Evolutionary conservation across 2,329 filamentous ascomycete genomes (phyloP), one percentile per base, ranked within the genome.

Genomic region (Penicillium aurantiogriseum): DNA sequence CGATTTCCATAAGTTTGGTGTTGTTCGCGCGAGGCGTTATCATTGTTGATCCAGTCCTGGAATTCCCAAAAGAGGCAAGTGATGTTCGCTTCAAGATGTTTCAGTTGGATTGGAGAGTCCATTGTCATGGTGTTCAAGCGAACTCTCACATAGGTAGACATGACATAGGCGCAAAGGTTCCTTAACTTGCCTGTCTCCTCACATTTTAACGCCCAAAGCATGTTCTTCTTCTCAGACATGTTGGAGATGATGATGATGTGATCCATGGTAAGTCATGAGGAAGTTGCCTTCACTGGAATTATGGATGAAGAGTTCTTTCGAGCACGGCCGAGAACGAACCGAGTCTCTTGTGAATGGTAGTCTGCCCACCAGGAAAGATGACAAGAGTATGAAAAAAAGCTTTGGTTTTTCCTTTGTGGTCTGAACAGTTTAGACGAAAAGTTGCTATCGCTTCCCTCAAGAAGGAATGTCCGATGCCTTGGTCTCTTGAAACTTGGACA

Each of bases 401-500:
- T 17, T 44, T 19, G 4, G 13, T 8, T 23, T 19, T 11, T 29
- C 5, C 11, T 36, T 45, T 11, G 11, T 27, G 17, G n/a, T 45
- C 29, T 42, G 10, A 45, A 36, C 19, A 7, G n/a, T 19, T n/a
- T 23, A 19, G 50, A 21, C 17, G 11, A 29, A 13, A 17, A 5
- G 17, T 27, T 46, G 19, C 9, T 15, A 17, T 27, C 17, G 7
- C 25, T 35, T 45, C 35, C n/a, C 36, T 68, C 67, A 71, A 31
- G 68, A 63, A 19, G 68, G 61, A 45, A 71, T 64, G 25, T 69
- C 67, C 6, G 69, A 68, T 8, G 64, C 66, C 57, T 74, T 76
- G 36, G 71, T 73, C 57, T 74, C 70, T 55, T 76, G 75, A 44
- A 72, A 76, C 52, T 77, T 78, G 46, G 72, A 73, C 2, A 77